Conservation (phyloP, 1,284 basidiomycete genomes). For the Ganoderma boninense region DNA sequence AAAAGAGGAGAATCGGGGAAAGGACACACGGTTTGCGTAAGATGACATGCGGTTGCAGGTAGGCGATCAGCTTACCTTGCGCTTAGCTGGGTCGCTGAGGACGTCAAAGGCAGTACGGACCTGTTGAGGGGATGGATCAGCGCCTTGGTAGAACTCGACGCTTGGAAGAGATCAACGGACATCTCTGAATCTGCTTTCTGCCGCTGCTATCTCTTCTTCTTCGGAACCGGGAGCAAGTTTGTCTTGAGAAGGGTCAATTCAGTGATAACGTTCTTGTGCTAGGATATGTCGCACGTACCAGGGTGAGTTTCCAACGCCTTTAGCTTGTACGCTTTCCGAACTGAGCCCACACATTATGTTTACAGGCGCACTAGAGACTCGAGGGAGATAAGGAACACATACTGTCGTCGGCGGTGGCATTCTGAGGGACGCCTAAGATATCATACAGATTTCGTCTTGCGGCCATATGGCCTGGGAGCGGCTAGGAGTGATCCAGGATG, state of each 20-base stretch:
- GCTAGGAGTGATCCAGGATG: conserved; percentile 31
- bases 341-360: conserved; percentile 41
- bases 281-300: conserved; percentile 45
- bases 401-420: conserved; percentile 44
- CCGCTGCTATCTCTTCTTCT: conserved; percentile 40
- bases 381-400: conserved; percentile 15
- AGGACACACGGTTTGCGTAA: background rate
- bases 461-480: conserved; percentile 38
- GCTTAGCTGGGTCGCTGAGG: conserved; percentile 62
- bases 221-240: conserved; percentile 43
- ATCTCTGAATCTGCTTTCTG: conserved; percentile 43
- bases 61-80: conserved; percentile 54
- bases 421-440: conserved; percentile 41
- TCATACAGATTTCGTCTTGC: conserved; percentile 40
- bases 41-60: background rate
- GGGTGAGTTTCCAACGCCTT: conserved; percentile 67
- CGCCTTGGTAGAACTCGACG: background rate
- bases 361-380: background rate
- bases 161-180: conserved; percentile 31
- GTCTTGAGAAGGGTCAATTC: conserved; percentile 30
- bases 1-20: conserved; percentile 5
- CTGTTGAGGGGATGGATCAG: conserved; percentile 39
- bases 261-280: background rate
- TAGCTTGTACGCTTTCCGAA: conserved; percentile 70
- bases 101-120: conserved; percentile 65